Conservation (phyloP, 2,329 filamentous ascomycete species). For the Stachybotrys chartarum region DNA sequence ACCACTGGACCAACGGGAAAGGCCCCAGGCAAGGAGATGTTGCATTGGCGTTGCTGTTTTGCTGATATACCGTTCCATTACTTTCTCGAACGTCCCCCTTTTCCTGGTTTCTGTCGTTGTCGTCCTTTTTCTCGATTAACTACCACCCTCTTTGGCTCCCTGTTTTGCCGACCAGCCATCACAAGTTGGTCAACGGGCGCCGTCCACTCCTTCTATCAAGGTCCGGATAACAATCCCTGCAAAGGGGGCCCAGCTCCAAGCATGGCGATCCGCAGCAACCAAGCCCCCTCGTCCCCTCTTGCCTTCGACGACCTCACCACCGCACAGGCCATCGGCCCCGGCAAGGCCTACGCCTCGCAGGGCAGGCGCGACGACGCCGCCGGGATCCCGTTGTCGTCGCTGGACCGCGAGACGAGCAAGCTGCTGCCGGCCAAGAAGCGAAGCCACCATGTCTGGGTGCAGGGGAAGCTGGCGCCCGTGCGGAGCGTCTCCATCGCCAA, state of each 20-base stretch:
- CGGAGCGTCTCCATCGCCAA: conserved; percentile 25
- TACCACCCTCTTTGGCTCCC: neutral
- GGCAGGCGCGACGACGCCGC: conserved; percentile 3
- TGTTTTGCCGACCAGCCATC: too few relatives aligned
- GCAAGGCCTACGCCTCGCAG: conserved; percentile 4
- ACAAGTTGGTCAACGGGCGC: too few relatives aligned
- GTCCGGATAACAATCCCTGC: neutral
- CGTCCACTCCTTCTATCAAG: neutral
- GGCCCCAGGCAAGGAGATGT: neutral
- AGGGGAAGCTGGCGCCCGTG: conserved; percentile 27
- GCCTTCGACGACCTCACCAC: conserved; percentile 7
- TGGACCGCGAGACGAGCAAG: conserved; percentile 21
- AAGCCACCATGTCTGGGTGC: conserved; percentile 26
- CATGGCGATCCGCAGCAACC: neutral
- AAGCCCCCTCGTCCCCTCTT: neutral
- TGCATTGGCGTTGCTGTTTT: neutral
- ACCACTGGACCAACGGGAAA: neutral
- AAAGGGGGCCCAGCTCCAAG: neutral
- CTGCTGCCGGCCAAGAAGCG: conserved; percentile 20
- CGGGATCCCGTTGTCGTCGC: conserved; percentile 12
- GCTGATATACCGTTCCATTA: neutral
- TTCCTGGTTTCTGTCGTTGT: neutral
- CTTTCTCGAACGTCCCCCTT: neutral
- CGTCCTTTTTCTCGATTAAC: neutral
- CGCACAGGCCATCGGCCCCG: conserved; percentile 2